These are phyloP conservation scores for Phanerochaete sordida DNA, from an alignment of 768 basidiomycete genomes.

Conservation along the genomic window DNA sequence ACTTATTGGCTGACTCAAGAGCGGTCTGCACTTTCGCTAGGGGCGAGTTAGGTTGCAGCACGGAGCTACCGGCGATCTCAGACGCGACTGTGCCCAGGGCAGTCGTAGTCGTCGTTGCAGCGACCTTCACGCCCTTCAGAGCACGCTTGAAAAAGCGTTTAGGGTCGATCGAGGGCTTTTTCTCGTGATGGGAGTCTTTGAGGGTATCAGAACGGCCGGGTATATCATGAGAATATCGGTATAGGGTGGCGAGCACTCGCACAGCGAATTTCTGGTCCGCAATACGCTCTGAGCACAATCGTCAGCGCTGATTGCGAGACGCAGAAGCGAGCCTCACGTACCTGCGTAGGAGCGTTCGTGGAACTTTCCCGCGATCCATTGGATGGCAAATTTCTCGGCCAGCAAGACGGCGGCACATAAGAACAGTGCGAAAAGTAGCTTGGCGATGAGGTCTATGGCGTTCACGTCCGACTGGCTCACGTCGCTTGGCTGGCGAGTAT, in stretches of 20 bases:
- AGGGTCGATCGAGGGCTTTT: constrained; percentile 46
- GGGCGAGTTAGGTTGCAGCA: constrained; percentile 88
- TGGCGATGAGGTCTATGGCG: constrained; percentile 54
- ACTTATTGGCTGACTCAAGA: constrained; percentile 76
- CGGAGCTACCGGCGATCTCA: constrained; percentile 62
- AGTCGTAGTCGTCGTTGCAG: constrained; percentile 81
- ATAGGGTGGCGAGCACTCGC: constrained; percentile 65
- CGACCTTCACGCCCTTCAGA: constrained; percentile 63
- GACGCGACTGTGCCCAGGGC: constrained; percentile 59
- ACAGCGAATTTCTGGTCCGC: constrained; percentile 80
- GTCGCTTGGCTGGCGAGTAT: constrained; percentile 31
- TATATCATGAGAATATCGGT: constrained; percentile 74
- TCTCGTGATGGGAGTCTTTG: constrained; percentile 32
- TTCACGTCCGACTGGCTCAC: constrained; percentile 28
- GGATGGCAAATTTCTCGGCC: constrained; percentile 83
- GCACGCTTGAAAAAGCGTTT: constrained; percentile 65
- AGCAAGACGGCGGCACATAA: constrained; percentile 67
- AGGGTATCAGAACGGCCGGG: constrained; percentile 66
- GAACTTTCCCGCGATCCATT: constrained; percentile 81
- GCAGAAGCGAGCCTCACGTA: constrained; percentile 19
- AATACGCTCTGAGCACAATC: constrained; percentile 60
- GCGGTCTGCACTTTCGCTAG: constrained; percentile 78
- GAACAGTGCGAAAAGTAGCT: constrained; percentile 70
- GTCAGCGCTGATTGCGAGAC: background rate
- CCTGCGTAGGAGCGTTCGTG: constrained; percentile 74